Evolutionary conservation across 179 eudicot species (phyloP).

Genomic region (Vitellaria paradoxa): DNA sequence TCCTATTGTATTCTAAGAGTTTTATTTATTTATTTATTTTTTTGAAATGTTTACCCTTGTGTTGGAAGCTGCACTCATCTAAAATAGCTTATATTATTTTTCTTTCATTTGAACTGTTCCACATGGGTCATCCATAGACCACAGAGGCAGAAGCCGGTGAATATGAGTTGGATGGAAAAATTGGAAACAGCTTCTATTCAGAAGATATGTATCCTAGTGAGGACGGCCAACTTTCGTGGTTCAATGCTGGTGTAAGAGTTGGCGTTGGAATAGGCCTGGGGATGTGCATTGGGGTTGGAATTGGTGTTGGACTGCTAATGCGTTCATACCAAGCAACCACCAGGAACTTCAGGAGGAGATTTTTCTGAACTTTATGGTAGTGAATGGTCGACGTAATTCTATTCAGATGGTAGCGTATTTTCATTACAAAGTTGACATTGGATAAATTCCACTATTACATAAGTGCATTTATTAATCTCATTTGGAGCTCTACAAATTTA

Average conservation of each 20-base stretch:
- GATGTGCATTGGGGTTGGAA: slow-evolving; percentile 61
- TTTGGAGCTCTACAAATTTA: no score
- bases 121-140: slow-evolving; percentile 11
- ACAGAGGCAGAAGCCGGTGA: slow-evolving; percentile 34
- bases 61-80: not conserved
- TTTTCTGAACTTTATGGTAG: slow-evolving; percentile 25
- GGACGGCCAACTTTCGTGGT: slow-evolving; percentile 61
- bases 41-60: not conserved
- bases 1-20: not conserved
- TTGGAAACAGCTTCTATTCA: slow-evolving; percentile 30
- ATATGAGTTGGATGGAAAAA: slow-evolving; percentile 38
- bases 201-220: slow-evolving; percentile 48
- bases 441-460: no score
- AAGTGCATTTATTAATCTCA: no score
- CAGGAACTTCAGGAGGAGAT: slow-evolving; percentile 45
- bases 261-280: slow-evolving; percentile 63
- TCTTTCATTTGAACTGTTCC: slow-evolving; percentile 4
- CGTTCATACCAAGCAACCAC: slow-evolving; percentile 65
- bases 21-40: not conserved
- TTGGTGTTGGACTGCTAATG: slow-evolving; percentile 60
- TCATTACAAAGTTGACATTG: no score
- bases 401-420: no score
- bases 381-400: no score
- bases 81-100: no score
- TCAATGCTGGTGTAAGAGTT: slow-evolving; percentile 63